phyloP scores from a whole-genome alignment of 2,329 filamentous ascomycete genomes.

The Exophiala aquamarina region DNA sequence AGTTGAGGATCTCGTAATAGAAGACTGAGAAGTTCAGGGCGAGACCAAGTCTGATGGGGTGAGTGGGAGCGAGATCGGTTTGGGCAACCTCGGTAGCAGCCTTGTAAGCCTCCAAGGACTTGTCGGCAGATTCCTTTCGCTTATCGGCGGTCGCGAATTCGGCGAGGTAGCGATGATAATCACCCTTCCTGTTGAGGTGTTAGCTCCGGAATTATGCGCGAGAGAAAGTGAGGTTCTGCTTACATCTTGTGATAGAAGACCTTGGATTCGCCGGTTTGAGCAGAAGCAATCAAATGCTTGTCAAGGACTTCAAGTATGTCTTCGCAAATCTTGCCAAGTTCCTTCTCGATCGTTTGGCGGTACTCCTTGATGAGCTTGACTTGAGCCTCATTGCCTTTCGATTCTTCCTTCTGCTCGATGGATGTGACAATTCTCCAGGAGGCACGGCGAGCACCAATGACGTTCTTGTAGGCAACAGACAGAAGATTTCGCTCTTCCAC shows the following conservation, averaged over 20 bases:
- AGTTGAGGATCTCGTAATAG: conserved; percentile 99
- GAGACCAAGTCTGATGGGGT: conserved; percentile 89
- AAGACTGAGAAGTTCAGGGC: conserved; percentile 97
- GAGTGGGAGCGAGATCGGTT: conserved; percentile 84
- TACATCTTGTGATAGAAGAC: conserved; percentile 99
- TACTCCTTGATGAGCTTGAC: conserved; percentile 94
- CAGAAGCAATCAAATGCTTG: conserved; percentile 89
- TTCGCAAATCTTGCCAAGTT: conserved; percentile 96
- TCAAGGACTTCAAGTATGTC: conserved; percentile 95
- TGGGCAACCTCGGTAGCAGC: conserved; percentile 85
- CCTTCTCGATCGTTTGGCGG: conserved; percentile 95
- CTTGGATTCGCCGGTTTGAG: conserved; percentile 95
- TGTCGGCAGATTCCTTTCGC: conserved; percentile 91
- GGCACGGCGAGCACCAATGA: conserved; percentile 92
- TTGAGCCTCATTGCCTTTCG: conserved; percentile 93
- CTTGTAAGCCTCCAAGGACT: conserved; percentile 97
- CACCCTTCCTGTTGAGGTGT: conserved; percentile 76
- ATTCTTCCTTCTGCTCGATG: conserved; percentile 99
- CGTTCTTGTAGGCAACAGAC: conserved; percentile 98
- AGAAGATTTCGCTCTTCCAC: conserved; percentile 98
- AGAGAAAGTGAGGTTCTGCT: conserved; percentile 32
- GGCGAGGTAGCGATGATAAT: conserved; percentile 98
- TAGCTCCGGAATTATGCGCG: background rate
- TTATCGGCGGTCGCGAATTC: conserved; percentile 94
- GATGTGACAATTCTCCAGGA: conserved; percentile 98